phyloP scores from a whole-genome alignment of 2,329 filamentous ascomycete species.

The Aspergillus sp. region DNA sequence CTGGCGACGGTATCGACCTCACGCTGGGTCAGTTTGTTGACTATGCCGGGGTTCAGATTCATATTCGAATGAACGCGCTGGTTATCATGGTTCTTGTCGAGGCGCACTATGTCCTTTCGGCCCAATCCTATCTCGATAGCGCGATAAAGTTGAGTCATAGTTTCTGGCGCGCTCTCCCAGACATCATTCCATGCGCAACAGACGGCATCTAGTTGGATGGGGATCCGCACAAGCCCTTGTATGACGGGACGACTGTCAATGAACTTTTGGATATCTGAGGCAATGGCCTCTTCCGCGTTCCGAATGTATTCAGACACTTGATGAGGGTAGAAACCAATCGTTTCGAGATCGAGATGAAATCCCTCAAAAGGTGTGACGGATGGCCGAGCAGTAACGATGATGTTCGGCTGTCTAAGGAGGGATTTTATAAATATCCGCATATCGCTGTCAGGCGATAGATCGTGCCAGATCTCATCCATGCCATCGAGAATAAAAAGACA shows the following conservation, averaged over 20 bases:
- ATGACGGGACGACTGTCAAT: slow-evolving; percentile 33
- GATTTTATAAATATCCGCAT: not conserved
- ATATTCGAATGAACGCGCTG: not conserved
- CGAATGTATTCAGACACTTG: slow-evolving; percentile 10
- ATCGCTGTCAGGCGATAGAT: not conserved
- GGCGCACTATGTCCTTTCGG: slow-evolving; percentile 37
- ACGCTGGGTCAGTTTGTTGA: slow-evolving; percentile 13
- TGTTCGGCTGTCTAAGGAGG: slow-evolving; percentile 18
- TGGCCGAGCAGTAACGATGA: slow-evolving; percentile 45
- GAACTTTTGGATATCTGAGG: slow-evolving; percentile 29
- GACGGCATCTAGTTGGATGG: slow-evolving; percentile 47
- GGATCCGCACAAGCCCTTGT: slow-evolving; percentile 41
- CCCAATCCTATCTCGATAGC: slow-evolving; percentile 37
- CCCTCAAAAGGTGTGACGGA: slow-evolving; percentile 13
- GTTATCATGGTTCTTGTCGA: slow-evolving; percentile 19
- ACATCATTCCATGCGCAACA: slow-evolving; percentile 37
- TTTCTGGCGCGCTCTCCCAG: slow-evolving; percentile 18
- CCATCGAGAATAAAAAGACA: slow-evolving; percentile 7
- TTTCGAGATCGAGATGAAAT: not conserved
- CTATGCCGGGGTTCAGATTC: not conserved
- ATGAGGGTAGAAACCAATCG: not conserved
- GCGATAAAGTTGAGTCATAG: slow-evolving; percentile 36
- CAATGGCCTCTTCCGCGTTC: slow-evolving; percentile 4
- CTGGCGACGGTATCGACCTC: slow-evolving; percentile 27
- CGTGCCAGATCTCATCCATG: slow-evolving; percentile 2